These are phyloP conservation scores for Zanthoxylum bungeanum DNA, from an alignment of 345 rosid genomes.

Conservation along the genomic window DNA sequence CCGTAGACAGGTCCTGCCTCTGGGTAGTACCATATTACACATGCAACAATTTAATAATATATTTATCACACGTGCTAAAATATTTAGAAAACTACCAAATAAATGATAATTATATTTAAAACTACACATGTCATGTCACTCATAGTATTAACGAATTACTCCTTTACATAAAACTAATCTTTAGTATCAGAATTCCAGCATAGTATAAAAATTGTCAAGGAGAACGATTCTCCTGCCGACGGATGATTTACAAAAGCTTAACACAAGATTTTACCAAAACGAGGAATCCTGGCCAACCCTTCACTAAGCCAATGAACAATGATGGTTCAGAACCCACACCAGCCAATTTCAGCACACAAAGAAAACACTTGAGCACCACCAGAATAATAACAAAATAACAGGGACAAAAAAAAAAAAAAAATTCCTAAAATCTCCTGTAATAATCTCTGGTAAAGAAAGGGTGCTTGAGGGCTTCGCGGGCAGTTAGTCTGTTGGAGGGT, in stretches of 20 bases:
- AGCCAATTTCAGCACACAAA: background rate
- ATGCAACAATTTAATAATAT: too few species aligned
- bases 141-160: too few species aligned
- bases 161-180: too few species aligned
- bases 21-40: too few species aligned
- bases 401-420: background rate
- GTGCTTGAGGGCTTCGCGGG: conserved; percentile 59
- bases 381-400: background rate
- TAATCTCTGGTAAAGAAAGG: conserved; percentile 54
- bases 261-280: background rate
- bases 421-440: conserved; percentile 34
- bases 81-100: too few species aligned
- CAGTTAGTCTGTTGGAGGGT: conserved; percentile 46
- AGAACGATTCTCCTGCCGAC: conserved; percentile 19
- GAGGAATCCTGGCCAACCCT: background rate
- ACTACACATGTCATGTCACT: too few species aligned
- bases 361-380: background rate
- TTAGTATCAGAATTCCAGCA: too few species aligned
- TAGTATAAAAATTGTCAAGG: conserved; percentile 5
- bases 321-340: conserved; percentile 1
- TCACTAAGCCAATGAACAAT: conserved; percentile 4
- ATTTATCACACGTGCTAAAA: too few species aligned
- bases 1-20: too few species aligned
- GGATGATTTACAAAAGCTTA: conserved; percentile 23
- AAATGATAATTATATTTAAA: too few species aligned